These are phyloP conservation scores for Botrytis deweyae DNA, from an alignment of 2,329 filamentous ascomycete species.

Conservation along the genomic window DNA sequence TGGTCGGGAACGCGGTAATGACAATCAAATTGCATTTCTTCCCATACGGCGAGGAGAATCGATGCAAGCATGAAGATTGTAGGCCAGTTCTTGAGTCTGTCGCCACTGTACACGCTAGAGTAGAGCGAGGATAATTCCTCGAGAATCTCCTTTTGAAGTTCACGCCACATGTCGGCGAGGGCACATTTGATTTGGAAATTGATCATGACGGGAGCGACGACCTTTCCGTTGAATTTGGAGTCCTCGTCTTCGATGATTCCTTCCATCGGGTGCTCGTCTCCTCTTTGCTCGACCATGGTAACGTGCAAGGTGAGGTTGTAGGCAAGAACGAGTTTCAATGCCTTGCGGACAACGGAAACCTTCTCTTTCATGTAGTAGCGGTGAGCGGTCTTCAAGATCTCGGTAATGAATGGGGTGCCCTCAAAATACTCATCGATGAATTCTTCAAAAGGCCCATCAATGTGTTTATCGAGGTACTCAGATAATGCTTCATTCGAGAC, in stretches of 20 bases:
- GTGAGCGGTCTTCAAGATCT: slow-evolving; percentile 94
- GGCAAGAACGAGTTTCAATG: slow-evolving; percentile 88
- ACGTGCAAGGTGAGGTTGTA: slow-evolving; percentile 96
- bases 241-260: slow-evolving; percentile 84
- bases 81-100: slow-evolving; percentile 98
- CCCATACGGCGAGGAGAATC: slow-evolving; percentile 91
- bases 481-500: slow-evolving; percentile 78
- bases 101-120: slow-evolving; percentile 96
- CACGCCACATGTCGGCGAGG: slow-evolving; percentile 96
- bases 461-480: slow-evolving; percentile 93
- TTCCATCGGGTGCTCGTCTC: slow-evolving; percentile 72
- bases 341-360: slow-evolving; percentile 88
- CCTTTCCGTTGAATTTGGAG: slow-evolving; percentile 87
- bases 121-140: slow-evolving; percentile 91
- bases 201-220: slow-evolving; percentile 95
- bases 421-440: slow-evolving; percentile 97
- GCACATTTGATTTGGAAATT: slow-evolving; percentile 99
- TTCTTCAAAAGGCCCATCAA: slow-evolving; percentile 85
- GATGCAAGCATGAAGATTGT: slow-evolving; percentile 97
- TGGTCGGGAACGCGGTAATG: slow-evolving; percentile 90
- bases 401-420: slow-evolving; percentile 89
- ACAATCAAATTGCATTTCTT: slow-evolving; percentile 98
- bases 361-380: slow-evolving; percentile 89
- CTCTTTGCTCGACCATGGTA: slow-evolving; percentile 88
- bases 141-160: slow-evolving; percentile 91